Base-by-base conservation (phyloP, 306 rosid genomes). In the Betula pendula region DNA sequence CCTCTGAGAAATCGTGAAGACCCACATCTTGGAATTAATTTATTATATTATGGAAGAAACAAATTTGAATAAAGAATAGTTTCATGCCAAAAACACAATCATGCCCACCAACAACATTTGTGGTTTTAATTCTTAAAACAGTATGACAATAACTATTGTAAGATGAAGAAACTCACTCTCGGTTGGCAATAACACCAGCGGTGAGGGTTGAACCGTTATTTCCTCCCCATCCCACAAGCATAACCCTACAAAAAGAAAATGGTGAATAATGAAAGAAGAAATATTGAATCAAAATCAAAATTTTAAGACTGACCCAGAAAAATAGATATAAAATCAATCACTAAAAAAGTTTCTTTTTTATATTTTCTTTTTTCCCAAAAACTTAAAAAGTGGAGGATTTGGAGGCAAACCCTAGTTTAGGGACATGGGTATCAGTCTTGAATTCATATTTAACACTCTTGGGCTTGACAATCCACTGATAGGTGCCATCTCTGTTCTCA, bases 161-260 rank as follows among this genome's bases (percentile, higher is more conserved):
- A 38, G 81, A 75, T 7, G 40, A 66, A 0, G 68, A 80, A 82
- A 81, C 96, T 80, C 45, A 95, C 99, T 95, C 97, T 85, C 93
- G 45, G 78, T 95, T 95, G 3, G 99, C 97, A 25, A 92, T 95
- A 75, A 92, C 96, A 69, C 97, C 99, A 45, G 91, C 99, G 8
- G 97, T 92, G 58, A 95, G 97, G 70, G 92, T 87, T 3, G 89
- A 84, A 45, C 99, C 99, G 38, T 95, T 95, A 85, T 95, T 95
- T 74, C 99, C 99, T 42, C 97, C 97, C 97, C 99, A 95, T 1
- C 98, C 98, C 44, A 95, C 98, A 68, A 95, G 98, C 97, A 95
- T 87, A 71, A 92, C 97, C 86, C 98, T 95, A 35, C 25, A 48
- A 65, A 24, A 42, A 56, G 38, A 22, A 40, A 73, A 11, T n/a